Percentiles rank a stretch among this genome's conserved stretches.
These are phyloP conservation scores for Cyphellophora europaea DNA, from an alignment of 2,329 filamentous ascomycete species.

Conservation along the genomic window DNA sequence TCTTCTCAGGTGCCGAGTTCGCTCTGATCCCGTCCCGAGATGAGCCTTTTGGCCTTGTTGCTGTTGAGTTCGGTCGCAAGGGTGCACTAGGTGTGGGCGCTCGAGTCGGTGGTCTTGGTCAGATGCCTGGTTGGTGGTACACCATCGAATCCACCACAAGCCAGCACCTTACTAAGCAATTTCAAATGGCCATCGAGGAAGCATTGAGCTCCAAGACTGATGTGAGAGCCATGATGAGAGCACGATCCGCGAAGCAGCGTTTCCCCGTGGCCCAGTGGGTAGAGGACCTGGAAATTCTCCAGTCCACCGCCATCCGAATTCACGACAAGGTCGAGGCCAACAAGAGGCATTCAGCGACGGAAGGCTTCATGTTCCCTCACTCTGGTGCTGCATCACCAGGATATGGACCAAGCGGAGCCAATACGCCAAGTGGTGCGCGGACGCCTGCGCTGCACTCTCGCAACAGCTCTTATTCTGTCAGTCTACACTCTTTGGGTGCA, in stretches of 20 bases:
- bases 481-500: conserved; percentile 24
- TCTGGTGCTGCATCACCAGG: conserved; percentile 4
- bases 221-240: conserved; percentile 53
- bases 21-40: conserved; percentile 60
- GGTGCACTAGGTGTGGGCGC: conserved; percentile 59
- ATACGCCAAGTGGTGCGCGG: conserved; percentile 22
- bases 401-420: conserved; percentile 1
- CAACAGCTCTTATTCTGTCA: conserved; percentile 22
- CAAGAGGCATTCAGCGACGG: conserved; percentile 13
- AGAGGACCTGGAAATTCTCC: conserved; percentile 54
- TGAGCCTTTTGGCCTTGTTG: conserved; percentile 60
- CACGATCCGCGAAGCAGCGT: conserved; percentile 54
- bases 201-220: conserved; percentile 49
- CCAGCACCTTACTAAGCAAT: conserved; percentile 54
- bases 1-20: conserved; percentile 60
- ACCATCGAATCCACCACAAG: conserved; percentile 58
- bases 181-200: conserved; percentile 54
- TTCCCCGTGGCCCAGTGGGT: conserved; percentile 62
- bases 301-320: conserved; percentile 50
- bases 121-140: conserved; percentile 65
- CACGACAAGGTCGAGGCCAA: conserved; percentile 36
- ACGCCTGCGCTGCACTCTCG: conserved; percentile 26
- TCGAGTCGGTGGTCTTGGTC: conserved; percentile 57
- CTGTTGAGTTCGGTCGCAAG: conserved; percentile 60
- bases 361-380: conserved; percentile 5